Conservation (phyloP, 108 stramenopile genomes). For the Skeletonema costatum region DNA sequence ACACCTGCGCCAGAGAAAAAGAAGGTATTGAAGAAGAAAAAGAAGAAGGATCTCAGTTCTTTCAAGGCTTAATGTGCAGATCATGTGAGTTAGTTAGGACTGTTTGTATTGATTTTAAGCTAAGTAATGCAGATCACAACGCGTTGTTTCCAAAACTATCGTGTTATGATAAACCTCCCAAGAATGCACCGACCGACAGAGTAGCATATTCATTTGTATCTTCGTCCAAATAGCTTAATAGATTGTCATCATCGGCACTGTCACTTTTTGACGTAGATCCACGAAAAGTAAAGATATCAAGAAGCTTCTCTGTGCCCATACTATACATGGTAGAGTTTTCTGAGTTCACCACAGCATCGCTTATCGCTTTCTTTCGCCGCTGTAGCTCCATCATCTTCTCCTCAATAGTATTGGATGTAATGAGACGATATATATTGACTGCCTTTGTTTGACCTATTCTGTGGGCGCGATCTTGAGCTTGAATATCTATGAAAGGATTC, state of each 20-base stretch:
- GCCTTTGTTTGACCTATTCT: constrained; percentile 78
- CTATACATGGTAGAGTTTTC: constrained; percentile 89
- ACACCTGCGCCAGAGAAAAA: constrained; percentile 28
- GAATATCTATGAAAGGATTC: constrained; percentile 82
- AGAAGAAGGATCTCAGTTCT: constrained; percentile 87
- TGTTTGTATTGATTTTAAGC: not conserved
- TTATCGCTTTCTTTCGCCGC: constrained; percentile 69
- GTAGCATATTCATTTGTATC: constrained; percentile 21
- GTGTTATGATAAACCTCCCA: constrained; percentile 27
- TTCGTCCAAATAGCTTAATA: constrained; percentile 44
- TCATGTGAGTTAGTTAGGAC: not conserved
- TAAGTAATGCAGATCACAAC: not conserved
- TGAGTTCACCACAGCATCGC: constrained; percentile 82
- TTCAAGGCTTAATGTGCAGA: constrained; percentile 53
- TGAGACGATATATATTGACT: constrained; percentile 93
- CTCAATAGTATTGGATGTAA: constrained; percentile 88
- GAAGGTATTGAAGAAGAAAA: constrained; percentile 72
- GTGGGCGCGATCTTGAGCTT: constrained; percentile 79
- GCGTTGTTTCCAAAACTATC: not conserved
- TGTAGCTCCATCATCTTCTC: constrained; percentile 89
- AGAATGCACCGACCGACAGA: constrained; percentile 33
- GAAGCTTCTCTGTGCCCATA: constrained; percentile 86
- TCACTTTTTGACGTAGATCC: constrained; percentile 9
- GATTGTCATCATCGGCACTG: constrained; percentile 23
- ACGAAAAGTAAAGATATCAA: constrained; percentile 80